These are phyloP conservation scores for Erysimum cheiri DNA, from an alignment of 441 rosid genomes.

Conservation along the genomic window DNA sequence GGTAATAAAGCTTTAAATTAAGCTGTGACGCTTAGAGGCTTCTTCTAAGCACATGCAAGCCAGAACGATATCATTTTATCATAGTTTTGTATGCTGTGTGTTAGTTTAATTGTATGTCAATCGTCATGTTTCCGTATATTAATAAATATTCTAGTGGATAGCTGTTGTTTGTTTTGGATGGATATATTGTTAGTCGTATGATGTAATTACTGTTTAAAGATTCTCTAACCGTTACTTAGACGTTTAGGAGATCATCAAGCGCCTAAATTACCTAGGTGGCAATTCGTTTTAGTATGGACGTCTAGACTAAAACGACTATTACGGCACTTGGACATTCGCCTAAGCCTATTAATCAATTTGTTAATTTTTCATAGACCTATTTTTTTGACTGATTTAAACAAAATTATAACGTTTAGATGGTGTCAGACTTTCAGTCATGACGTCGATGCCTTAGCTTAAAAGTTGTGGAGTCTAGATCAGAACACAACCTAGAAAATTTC, in stretches of 20 bases:
- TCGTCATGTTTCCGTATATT: too few species aligned
- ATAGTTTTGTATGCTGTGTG: too few species aligned
- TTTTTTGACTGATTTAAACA: not conserved
- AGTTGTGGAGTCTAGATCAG: constrained; percentile 11
- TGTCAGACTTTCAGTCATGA: not conserved
- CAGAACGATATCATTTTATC: too few species aligned
- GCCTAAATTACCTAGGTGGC: not conserved
- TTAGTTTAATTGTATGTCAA: too few species aligned
- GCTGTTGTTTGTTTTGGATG: not conserved
- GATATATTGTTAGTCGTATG: not conserved
- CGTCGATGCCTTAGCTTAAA: constrained; percentile 1
- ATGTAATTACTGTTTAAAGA: not conserved
- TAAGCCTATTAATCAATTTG: not conserved
- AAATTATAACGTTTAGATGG: constrained; percentile 1
- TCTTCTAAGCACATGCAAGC: too few species aligned
- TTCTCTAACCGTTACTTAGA: not conserved
- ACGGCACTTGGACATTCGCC: not conserved
- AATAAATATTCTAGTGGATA: not conserved
- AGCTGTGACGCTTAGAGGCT: too few species aligned
- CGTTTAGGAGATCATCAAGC: not conserved
- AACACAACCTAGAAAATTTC: not conserved
- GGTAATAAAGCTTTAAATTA: too few species aligned
- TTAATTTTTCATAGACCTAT: not conserved
- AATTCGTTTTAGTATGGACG: not conserved
- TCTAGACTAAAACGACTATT: not conserved